Conservation (phyloP, 108 stramenopile species). For the Aurantiochytrium sp. region DNA sequence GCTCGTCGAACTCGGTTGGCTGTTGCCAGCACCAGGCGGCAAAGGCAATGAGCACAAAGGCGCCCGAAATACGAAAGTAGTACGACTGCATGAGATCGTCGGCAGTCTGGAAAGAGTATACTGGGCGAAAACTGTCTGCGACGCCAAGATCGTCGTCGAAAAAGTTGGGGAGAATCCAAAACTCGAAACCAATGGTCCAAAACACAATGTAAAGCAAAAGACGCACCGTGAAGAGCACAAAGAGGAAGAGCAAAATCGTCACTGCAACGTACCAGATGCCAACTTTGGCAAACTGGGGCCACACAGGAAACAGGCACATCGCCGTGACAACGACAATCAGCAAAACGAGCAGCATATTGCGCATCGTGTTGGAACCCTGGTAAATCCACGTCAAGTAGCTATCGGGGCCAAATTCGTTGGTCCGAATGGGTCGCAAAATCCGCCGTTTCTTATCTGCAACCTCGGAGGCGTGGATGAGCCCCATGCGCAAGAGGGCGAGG, state of each 20-base stretch:
- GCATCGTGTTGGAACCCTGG: conserved; percentile 45
- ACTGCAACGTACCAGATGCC: conserved; percentile 90
- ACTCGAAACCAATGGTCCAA: conserved; percentile 90
- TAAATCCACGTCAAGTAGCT: conserved; percentile 57
- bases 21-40: conserved; percentile 95
- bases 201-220: conserved; percentile 76
- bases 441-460: not conserved
- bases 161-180: conserved; percentile 92
- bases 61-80: conserved; percentile 76
- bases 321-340: conserved; percentile 43
- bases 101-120: conserved; percentile 71
- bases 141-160: conserved; percentile 92
- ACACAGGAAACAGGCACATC: conserved; percentile 50
- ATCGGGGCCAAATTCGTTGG: conserved; percentile 18
- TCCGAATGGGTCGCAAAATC: not conserved
- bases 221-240: conserved; percentile 73
- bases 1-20: conserved; percentile 97
- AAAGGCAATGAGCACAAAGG: conserved; percentile 81
- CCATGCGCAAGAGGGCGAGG: conserved; percentile 30
- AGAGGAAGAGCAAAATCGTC: conserved; percentile 82
- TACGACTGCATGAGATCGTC: conserved; percentile 56
- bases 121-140: conserved; percentile 86
- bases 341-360: conserved; percentile 37
- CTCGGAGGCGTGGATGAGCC: conserved; percentile 15
- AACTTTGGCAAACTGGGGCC: conserved; percentile 50